Evolutionary conservation across 768 basidiomycete genomes (phyloP).

Genomic region (Nevesoporus exiguus): DNA sequence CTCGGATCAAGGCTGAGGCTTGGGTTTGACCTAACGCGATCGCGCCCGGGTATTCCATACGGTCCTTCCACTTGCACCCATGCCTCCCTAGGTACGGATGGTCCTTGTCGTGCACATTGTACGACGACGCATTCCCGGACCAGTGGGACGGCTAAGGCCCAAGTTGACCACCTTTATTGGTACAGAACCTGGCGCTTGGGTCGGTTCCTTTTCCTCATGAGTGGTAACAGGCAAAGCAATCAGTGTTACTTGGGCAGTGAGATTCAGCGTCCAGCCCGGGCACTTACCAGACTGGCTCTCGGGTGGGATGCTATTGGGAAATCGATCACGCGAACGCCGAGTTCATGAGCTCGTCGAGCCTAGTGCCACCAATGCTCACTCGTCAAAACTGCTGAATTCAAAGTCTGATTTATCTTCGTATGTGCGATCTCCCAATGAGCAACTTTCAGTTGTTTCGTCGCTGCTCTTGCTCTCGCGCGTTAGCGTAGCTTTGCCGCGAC

Average conservation of each 20-base stretch:
- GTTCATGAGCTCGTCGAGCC: neutral
- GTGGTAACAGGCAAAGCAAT: slow-evolving; percentile 16
- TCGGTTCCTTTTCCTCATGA: slow-evolving; percentile 7
- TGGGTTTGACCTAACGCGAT: slow-evolving; percentile 22
- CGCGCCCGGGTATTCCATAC: slow-evolving; percentile 21
- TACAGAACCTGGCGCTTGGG: neutral
- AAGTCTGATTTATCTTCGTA: neutral
- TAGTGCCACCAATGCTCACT: slow-evolving; percentile 8
- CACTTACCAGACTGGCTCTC: neutral
- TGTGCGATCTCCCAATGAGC: slow-evolving; percentile 21
- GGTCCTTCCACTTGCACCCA: slow-evolving; percentile 1
- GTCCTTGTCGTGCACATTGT: slow-evolving; percentile 9
- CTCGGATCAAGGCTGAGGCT: neutral
- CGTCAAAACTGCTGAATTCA: neutral
- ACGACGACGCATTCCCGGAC: neutral
- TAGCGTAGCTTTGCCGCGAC: neutral
- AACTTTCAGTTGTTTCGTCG: slow-evolving; percentile 4
- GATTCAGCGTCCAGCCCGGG: too few relatives aligned
- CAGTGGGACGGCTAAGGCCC: neutral
- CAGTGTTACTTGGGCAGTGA: slow-evolving; percentile 26
- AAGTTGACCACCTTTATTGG: neutral
- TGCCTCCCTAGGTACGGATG: neutral
- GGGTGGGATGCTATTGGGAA: slow-evolving; percentile 3
- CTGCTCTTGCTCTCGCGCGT: neutral
- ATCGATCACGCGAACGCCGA: neutral